phyloP scores from a whole-genome alignment of 1,139 yeast species.

The Saccharomyces hybrid region DNA sequence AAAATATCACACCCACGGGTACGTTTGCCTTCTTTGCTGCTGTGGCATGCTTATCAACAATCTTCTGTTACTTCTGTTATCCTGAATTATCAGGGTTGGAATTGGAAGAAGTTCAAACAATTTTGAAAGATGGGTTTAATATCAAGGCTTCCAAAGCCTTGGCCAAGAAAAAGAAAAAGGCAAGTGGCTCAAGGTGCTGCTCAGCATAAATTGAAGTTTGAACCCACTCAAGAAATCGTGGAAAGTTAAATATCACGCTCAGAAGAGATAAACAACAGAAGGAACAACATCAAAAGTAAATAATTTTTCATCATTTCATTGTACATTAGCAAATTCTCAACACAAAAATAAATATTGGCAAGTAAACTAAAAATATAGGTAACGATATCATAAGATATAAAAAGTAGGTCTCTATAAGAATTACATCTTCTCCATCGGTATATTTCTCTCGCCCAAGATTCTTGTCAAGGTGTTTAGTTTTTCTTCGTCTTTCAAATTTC shows the following conservation, averaged over 20 bases:
- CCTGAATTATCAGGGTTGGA: slow-evolving; percentile 90
- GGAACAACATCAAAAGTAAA: background rate
- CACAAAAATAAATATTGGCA: background rate
- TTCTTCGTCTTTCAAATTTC: slow-evolving; percentile 1
- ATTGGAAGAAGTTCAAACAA: slow-evolving; percentile 79
- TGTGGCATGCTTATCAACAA: slow-evolving; percentile 59
- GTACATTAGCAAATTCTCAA: background rate
- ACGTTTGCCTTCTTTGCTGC: slow-evolving; percentile 88
- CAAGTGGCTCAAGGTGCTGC: slow-evolving; percentile 16
- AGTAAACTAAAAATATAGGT: background rate
- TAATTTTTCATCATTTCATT: background rate
- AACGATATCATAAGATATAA: background rate
- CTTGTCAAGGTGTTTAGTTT: background rate
- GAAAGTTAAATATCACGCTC: slow-evolving; percentile 8
- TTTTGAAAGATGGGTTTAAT: slow-evolving; percentile 76
- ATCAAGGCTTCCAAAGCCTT: slow-evolving; percentile 61
- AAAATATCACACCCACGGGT: slow-evolving; percentile 88
- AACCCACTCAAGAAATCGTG: slow-evolving; percentile 22
- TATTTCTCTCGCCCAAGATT: slow-evolving; percentile 6
- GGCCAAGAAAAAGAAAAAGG: slow-evolving; percentile 36
- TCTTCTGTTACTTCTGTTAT: slow-evolving; percentile 71
- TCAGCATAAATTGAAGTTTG: slow-evolving; percentile 12
- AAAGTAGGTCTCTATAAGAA: background rate
- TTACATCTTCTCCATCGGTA: slow-evolving; percentile 4
- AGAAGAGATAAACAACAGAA: background rate